phyloP scores from a whole-genome alignment of 495 filamentous ascomycete species.

The Tuber umbilicatum region DNA sequence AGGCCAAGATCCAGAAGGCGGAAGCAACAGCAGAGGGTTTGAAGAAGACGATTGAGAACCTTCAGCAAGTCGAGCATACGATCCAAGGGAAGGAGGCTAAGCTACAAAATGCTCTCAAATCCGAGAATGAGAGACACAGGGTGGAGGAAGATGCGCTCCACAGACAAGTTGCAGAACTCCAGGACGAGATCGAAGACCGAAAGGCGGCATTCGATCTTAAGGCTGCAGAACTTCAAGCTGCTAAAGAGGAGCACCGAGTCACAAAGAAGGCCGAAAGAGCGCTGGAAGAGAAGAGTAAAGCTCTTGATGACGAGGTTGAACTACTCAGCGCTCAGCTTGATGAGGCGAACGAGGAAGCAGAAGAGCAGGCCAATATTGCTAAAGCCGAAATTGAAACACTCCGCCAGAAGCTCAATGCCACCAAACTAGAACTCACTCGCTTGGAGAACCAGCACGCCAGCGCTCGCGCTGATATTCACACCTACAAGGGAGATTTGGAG shows the following conservation, averaged over 20 bases:
- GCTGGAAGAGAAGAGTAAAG: constrained; percentile 61
- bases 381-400: constrained; percentile 51
- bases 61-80: constrained; percentile 56
- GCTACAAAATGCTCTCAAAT: constrained; percentile 50
- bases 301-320: constrained; percentile 74
- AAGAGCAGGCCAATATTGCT: constrained; percentile 49
- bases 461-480: constrained; percentile 51
- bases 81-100: constrained; percentile 53
- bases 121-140: constrained; percentile 53
- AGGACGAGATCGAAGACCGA: constrained; percentile 53
- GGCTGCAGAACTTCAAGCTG: constrained; percentile 54
- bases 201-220: constrained; percentile 51
- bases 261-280: constrained; percentile 58
- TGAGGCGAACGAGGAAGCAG: constrained; percentile 63
- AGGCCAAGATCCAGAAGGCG: constrained; percentile 59
- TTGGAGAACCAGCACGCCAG: constrained; percentile 48
- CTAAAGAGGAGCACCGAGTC: constrained; percentile 62
- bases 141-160: constrained; percentile 53
- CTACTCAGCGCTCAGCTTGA: constrained; percentile 67
- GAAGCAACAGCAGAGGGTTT: constrained; percentile 64
- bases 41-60: constrained; percentile 62
- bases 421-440: constrained; percentile 46
- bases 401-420: constrained; percentile 48
- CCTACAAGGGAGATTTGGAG: constrained; percentile 53
- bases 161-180: constrained; percentile 54